A percentile compares a stretch with the other conserved stretches of the same genome.
Evolutionary conservation across 164 flowering plant genomes (phyloP).

Genomic region (Umbilicus rupestris): DNA sequence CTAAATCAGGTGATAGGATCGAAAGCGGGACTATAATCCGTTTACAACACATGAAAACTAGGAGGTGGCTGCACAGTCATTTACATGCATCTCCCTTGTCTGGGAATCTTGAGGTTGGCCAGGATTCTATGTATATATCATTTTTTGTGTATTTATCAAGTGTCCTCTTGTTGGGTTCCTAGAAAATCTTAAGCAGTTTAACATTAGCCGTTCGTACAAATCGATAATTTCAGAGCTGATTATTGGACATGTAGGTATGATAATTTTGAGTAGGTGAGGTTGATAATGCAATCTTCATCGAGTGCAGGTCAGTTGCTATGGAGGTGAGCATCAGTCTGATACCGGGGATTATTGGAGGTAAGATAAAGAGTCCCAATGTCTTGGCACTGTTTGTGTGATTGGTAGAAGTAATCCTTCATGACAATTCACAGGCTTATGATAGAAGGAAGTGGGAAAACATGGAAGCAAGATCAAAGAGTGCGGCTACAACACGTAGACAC

Average conservation of each 20-base stretch:
- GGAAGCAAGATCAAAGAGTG: conserved; percentile 92
- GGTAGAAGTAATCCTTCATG: background rate
- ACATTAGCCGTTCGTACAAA: too few relatives aligned
- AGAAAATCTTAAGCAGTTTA: too few relatives aligned
- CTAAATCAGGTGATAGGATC: conserved; percentile 78
- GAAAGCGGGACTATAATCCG: conserved; percentile 62
- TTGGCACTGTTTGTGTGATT: background rate
- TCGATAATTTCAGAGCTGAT: too few relatives aligned
- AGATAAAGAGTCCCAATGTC: conserved; percentile 14
- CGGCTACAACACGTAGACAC: conserved; percentile 92
- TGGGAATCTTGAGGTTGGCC: conserved; percentile 79
- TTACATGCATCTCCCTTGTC: conserved; percentile 95
- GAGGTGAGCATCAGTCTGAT: conserved; percentile 72
- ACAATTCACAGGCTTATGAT: conserved; percentile 50
- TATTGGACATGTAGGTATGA: too few relatives aligned
- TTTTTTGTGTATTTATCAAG: background rate
- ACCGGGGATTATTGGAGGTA: conserved; percentile 97
- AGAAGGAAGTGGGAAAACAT: conserved; percentile 82
- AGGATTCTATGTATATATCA: background rate
- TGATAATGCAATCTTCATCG: background rate
- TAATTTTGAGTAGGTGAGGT: too few relatives aligned
- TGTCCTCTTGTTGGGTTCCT: background rate
- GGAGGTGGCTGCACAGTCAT: conserved; percentile 97
- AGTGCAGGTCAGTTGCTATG: conserved; percentile 93
- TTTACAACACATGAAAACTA: conserved; percentile 86